phyloP scores from a whole-genome alignment of 192 early-diverging fungal species.

The Piromyces finnis region DNA sequence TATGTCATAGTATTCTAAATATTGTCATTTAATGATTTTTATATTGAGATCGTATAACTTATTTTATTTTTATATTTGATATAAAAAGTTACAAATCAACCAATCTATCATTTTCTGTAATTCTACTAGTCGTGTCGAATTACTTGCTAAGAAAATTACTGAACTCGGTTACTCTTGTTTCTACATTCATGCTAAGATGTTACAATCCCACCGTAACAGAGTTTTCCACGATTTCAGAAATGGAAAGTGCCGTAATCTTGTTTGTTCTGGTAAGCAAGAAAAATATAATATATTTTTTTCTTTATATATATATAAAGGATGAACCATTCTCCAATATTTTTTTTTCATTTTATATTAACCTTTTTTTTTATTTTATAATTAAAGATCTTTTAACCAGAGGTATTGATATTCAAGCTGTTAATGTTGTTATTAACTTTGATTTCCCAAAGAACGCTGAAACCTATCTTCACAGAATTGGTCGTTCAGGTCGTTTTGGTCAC shows the following conservation, averaged over 20 bases:
- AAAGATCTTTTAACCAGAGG: constrained; percentile 88
- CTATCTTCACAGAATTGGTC: constrained; percentile 95
- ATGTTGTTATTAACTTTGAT: constrained; percentile 99
- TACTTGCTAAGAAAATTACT: constrained; percentile 98
- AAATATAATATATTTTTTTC: too few relatives aligned
- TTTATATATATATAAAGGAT: too few relatives aligned
- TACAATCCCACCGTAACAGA: constrained; percentile 92
- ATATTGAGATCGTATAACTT: too few relatives aligned
- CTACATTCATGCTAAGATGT: constrained; percentile 97
- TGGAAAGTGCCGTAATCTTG: constrained; percentile 91
- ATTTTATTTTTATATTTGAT: background rate
- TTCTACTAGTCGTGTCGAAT: constrained; percentile 95
- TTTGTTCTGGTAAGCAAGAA: constrained; percentile 95
- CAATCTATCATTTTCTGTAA: constrained; percentile 99
- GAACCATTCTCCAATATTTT: too few relatives aligned
- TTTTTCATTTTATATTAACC: too few relatives aligned
- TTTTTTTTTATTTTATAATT: constrained; percentile 1
- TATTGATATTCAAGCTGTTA: constrained; percentile 99
- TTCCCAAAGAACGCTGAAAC: constrained; percentile 99
- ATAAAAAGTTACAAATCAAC: constrained; percentile 85
- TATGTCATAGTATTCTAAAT: constrained; percentile 8
- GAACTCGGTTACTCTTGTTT: constrained; percentile 99
- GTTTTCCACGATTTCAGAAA: constrained; percentile 99
- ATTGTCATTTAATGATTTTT: too few relatives aligned
- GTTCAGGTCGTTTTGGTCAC: constrained; percentile 91